phyloP scores from a whole-genome alignment of 2,329 filamentous ascomycete species.

The Alternaria tenuissima region DNA sequence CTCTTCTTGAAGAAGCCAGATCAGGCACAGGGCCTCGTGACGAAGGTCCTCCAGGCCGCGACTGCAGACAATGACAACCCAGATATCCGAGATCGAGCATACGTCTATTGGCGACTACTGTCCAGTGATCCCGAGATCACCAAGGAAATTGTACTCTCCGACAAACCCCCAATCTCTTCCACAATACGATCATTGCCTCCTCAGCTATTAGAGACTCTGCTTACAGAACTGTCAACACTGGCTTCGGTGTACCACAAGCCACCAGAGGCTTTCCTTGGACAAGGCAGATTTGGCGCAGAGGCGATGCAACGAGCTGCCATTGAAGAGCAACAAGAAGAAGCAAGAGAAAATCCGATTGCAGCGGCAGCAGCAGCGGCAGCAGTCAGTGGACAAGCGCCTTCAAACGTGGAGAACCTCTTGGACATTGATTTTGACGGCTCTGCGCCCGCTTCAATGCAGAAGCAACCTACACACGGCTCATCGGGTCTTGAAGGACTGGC shows the following conservation, averaged over 20 bases:
- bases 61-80: slow-evolving; percentile 97
- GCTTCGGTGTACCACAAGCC: slow-evolving; percentile 99
- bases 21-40: slow-evolving; percentile 87
- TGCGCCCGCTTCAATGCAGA: slow-evolving; percentile 85
- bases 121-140: slow-evolving; percentile 91
- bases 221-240: slow-evolving; percentile 89
- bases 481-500: slow-evolving; percentile 63
- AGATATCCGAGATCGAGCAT: slow-evolving; percentile 94
- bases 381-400: slow-evolving; percentile 66
- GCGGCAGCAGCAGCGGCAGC: slow-evolving; percentile 77
- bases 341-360: slow-evolving; percentile 91
- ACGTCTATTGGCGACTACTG: slow-evolving; percentile 96
- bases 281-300: slow-evolving; percentile 91
- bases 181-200: slow-evolving; percentile 91
- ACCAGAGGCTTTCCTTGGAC: slow-evolving; percentile 96
- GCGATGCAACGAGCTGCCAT: slow-evolving; percentile 95
- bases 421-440: slow-evolving; percentile 97
- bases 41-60: slow-evolving; percentile 91
- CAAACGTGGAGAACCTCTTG: slow-evolving; percentile 90
- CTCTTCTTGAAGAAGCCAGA: slow-evolving; percentile 97
- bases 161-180: slow-evolving; percentile 91
- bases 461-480: slow-evolving; percentile 61
- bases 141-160: slow-evolving; percentile 91
- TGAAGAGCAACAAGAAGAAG: slow-evolving; percentile 92
- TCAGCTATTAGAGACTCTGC: slow-evolving; percentile 85